Conservation (phyloP, 2,329 filamentous ascomycete genomes). For the Botrytis sinoallii region DNA sequence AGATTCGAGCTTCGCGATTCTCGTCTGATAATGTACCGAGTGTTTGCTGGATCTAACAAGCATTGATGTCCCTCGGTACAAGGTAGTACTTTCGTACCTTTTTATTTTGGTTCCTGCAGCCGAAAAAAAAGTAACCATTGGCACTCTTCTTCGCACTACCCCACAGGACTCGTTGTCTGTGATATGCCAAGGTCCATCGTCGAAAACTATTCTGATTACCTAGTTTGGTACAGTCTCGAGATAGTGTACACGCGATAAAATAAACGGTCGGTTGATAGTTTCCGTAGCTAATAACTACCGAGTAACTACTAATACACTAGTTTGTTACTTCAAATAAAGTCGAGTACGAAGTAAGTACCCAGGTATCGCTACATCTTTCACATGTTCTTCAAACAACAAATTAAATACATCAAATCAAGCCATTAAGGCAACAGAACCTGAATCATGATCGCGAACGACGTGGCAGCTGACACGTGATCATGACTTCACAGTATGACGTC, state of each 20-base stretch:
- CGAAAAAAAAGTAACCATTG: constrained; percentile 5
- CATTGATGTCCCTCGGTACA: neutral
- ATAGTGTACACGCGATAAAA: neutral
- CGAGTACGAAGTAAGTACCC: neutral
- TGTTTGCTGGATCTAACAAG: neutral
- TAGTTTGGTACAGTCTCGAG: neutral
- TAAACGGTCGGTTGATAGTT: neutral
- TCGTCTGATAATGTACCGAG: neutral
- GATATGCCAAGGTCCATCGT: neutral
- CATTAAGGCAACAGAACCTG: neutral
- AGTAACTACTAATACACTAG: too few species aligned
- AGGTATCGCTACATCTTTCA: too few species aligned
- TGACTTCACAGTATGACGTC: constrained; percentile 13
- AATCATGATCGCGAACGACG: neutral
- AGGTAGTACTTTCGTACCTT: neutral
- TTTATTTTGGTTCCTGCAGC: neutral
- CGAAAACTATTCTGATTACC: neutral
- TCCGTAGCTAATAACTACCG: neutral
- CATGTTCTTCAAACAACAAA: neutral
- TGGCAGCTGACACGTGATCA: constrained; percentile 1
- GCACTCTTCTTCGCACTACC: neutral
- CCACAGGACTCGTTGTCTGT: neutral
- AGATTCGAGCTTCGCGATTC: neutral
- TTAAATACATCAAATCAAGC: neutral
- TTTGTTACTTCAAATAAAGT: neutral